Evolutionary conservation across 2,329 filamentous ascomycete genomes (phyloP).

Genomic region (Cladophialophora bantiana): DNA sequence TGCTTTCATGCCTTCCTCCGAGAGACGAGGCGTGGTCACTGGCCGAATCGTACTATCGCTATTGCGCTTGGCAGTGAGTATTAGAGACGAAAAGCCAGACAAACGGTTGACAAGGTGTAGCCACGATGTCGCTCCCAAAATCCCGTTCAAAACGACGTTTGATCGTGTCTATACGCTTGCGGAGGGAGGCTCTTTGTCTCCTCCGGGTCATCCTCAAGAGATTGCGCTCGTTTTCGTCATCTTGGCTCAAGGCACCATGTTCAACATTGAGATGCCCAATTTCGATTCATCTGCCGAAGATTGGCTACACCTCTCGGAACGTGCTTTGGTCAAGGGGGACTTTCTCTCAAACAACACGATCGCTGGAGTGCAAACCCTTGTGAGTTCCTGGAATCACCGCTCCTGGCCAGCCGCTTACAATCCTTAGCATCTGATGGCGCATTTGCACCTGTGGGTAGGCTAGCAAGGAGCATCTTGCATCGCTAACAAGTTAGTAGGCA

Average conservation of each 20-base stretch:
- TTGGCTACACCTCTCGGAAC: conserved; percentile 24
- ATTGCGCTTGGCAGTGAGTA: conserved; percentile 30
- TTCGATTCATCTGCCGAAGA: conserved; percentile 23
- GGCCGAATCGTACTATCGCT: conserved; percentile 25
- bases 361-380: conserved; percentile 24
- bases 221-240: conserved; percentile 27
- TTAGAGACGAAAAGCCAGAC: background rate
- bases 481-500: background rate
- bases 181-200: conserved; percentile 1
- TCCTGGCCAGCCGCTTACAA: background rate
- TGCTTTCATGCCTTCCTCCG: conserved; percentile 15
- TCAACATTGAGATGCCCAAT: conserved; percentile 28
- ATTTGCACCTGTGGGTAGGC: conserved; percentile 19
- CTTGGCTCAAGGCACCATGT: conserved; percentile 27
- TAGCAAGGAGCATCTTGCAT: background rate
- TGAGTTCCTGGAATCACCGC: background rate
- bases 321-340: conserved; percentile 24
- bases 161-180: conserved; percentile 20
- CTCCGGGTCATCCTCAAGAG: conserved; percentile 19
- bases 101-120: conserved; percentile 10
- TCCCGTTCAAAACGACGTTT: conserved; percentile 23
- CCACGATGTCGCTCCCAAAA: conserved; percentile 26
- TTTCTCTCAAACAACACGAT: conserved; percentile 28
- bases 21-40: conserved; percentile 25
- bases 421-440: conserved; percentile 19